Evolutionary conservation across 2,329 filamentous ascomycete species (phyloP).

Genomic region (Ophiocordyceps robertsii): DNA sequence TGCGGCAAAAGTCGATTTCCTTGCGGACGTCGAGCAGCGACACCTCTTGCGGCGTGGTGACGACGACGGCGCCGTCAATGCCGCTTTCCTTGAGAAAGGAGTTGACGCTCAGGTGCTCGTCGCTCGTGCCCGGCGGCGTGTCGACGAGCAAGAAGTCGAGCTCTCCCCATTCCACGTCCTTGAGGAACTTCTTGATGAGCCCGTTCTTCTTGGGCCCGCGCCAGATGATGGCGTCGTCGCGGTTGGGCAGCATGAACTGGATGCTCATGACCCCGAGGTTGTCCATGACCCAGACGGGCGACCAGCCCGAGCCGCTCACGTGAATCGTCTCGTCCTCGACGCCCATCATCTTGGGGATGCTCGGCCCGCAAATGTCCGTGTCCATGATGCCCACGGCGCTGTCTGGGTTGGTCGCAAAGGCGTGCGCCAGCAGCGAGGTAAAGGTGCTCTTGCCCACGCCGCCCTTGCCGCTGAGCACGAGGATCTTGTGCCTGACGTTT

Average conservation of each 20-base stretch:
- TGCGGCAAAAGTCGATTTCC: slow-evolving; percentile 94
- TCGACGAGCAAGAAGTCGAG: slow-evolving; percentile 89
- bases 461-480: slow-evolving; percentile 88
- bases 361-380: slow-evolving; percentile 92
- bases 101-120: slow-evolving; percentile 92
- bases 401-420: slow-evolving; percentile 69
- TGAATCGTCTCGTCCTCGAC: slow-evolving; percentile 91
- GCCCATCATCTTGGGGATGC: slow-evolving; percentile 98
- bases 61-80: slow-evolving; percentile 83
- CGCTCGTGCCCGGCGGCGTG: slow-evolving; percentile 87
- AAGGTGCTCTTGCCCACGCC: slow-evolving; percentile 96
- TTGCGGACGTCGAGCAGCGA: slow-evolving; percentile 85
- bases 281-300: slow-evolving; percentile 87
- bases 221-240: slow-evolving; percentile 96
- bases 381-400: slow-evolving; percentile 90
- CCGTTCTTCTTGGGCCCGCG: slow-evolving; percentile 97
- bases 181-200: slow-evolving; percentile 92
- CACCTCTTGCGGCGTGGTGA: slow-evolving; percentile 93
- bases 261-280: slow-evolving; percentile 95
- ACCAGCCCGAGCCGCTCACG: slow-evolving; percentile 78
- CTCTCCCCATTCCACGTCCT: slow-evolving; percentile 96
- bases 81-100: slow-evolving; percentile 81
- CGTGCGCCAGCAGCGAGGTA: slow-evolving; percentile 74
- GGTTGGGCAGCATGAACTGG: slow-evolving; percentile 92
- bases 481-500: slow-evolving; percentile 77